phyloP scores from a whole-genome alignment of 2,329 filamentous ascomycete genomes.

The Neonectria coccinea region DNA sequence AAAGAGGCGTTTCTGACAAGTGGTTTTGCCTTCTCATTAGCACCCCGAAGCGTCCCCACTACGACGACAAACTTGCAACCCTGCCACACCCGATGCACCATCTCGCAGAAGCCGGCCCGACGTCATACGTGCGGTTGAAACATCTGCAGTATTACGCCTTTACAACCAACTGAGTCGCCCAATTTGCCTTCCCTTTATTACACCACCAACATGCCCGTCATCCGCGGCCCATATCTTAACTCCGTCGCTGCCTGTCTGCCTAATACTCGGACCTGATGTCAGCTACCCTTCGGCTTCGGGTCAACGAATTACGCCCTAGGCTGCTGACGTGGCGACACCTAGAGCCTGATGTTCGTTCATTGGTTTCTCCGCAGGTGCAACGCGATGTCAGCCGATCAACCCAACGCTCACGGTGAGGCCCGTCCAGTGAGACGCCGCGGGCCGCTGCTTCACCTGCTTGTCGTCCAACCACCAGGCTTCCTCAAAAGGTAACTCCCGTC shows the following conservation, averaged over 20 bases:
- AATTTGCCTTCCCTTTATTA: background rate
- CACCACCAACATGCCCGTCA: background rate
- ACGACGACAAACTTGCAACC: background rate
- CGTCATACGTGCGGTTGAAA: background rate
- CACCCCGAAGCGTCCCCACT: background rate
- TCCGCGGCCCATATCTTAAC: background rate
- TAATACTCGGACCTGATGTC: background rate
- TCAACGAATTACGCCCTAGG: conserved; percentile 6
- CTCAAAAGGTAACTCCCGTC: background rate
- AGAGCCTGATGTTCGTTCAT: conserved; percentile 12
- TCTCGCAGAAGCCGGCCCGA: background rate
- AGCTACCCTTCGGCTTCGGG: background rate
- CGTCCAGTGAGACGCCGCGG: background rate
- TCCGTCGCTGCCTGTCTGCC: conserved; percentile 1
- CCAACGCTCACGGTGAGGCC: conserved; percentile 1
- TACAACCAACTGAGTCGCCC: background rate
- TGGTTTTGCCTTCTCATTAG: background rate
- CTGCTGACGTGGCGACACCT: conserved; percentile 39
- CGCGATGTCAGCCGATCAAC: conserved; percentile 34
- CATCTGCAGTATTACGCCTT: background rate
- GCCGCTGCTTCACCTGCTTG: background rate
- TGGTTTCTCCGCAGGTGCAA: conserved; percentile 24
- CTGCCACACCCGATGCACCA: background rate
- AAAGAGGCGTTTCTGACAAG: background rate
- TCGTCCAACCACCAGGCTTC: background rate